Evolutionary conservation across 805 yeast genomes (phyloP), one percentile per base, ranked within the genome.

Genomic region (Ogataea siamensis): DNA sequence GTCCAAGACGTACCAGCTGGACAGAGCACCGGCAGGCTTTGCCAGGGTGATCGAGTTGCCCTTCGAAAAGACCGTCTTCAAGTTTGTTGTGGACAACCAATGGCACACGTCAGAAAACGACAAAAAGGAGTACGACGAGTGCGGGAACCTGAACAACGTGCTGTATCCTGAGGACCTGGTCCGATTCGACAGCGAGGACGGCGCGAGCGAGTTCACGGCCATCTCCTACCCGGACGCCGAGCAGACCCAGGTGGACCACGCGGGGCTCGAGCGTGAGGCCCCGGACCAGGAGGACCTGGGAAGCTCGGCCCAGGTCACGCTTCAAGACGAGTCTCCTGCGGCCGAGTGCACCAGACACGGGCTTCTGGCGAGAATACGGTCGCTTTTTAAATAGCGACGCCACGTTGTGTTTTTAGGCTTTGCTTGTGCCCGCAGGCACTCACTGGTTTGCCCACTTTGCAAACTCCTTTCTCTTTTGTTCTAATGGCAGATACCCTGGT

Each of bases 81-180:
- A 76, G 49, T 78, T 72, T 55, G 71, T 78, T 32, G 83, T 78
- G 32, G 83, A 78, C 51, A 80, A 74, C 11, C 64, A 64, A 27
- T 78, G 84, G 84, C 33, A 53, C 16, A 66, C 71, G 5, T 64
- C 72, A 13, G 53, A 58, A 1, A 36, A 49, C 22, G 70, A 71
- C 44, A 60, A 60, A 28, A 49, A 60, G 22, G 70, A 68, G 46
- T 57, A 42, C 13, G 79, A 73, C 48, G 43, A 33, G 8, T 45
- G 62, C 23, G 82, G 82, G 3, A 68, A 62, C 43, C 73, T 67
- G 31, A 78, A 78, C 62, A 78, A 78, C 51, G 69, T 68, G n/a
- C 47, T 76, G 8, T 58, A 55, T 25, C 62, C 62, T 2, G 63
- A 56, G 12, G 66, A 63, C 21, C 37, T 57, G 5, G 24, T 23